Percentiles rank a stretch among this genome's conserved stretches.
Evolutionary conservation across 164 flowering plant species (phyloP).

Genomic region (Macadamia integrifolia): DNA sequence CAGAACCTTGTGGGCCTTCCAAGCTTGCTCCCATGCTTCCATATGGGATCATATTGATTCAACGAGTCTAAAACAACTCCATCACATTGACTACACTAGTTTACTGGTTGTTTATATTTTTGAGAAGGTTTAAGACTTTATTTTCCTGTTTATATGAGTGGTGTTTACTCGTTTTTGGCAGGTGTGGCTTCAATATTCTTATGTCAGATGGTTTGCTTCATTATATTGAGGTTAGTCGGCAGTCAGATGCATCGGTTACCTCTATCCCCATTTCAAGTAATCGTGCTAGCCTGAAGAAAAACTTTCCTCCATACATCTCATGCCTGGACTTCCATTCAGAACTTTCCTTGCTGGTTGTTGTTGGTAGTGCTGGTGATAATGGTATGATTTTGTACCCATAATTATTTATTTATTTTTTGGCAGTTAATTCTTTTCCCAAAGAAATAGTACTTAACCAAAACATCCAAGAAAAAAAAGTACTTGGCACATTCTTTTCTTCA

Average conservation of each 20-base stretch:
- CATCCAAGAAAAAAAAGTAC: too few relatives aligned
- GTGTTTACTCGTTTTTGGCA: slow-evolving; percentile 20
- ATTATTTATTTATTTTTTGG: background rate
- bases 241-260: slow-evolving; percentile 41
- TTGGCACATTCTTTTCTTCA: too few relatives aligned
- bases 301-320: slow-evolving; percentile 37
- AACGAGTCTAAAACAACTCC: too few relatives aligned
- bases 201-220: slow-evolving; percentile 80
- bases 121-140: background rate
- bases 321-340: slow-evolving; percentile 61
- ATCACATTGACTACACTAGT: too few relatives aligned
- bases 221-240: slow-evolving; percentile 56
- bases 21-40: too few relatives aligned
- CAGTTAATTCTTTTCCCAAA: background rate
- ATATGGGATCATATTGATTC: too few relatives aligned
- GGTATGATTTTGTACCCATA: slow-evolving; percentile 30
- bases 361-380: slow-evolving; percentile 38
- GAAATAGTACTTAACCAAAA: background rate
- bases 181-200: slow-evolving; percentile 66
- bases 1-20: too few relatives aligned
- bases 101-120: background rate
- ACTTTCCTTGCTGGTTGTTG: slow-evolving; percentile 43
- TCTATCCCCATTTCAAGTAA: slow-evolving; percentile 24
- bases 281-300: slow-evolving; percentile 24
- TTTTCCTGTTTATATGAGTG: slow-evolving; percentile 8